Percentiles rank a stretch among this genome's conserved stretches.
Conservation (phyloP, 768 basidiomycete species). For the Phanerochaete sordida region DNA sequence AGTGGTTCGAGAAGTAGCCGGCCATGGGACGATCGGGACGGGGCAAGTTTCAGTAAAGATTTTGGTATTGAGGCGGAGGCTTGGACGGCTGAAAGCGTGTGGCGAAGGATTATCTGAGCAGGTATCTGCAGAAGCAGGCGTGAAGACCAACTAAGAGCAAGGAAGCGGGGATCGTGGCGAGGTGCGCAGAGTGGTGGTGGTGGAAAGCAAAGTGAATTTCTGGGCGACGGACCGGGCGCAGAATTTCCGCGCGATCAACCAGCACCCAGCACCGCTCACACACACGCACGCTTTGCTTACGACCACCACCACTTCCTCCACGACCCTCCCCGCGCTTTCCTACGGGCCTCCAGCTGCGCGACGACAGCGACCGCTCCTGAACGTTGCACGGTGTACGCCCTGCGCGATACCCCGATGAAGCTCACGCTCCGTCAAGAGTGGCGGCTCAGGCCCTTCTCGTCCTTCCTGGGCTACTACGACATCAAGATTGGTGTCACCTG, state of each 20-base stretch:
- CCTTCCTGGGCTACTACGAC: constrained; percentile 85
- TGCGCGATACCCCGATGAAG: constrained; percentile 47
- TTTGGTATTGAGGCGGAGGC: neutral
- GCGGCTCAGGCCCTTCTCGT: constrained; percentile 76
- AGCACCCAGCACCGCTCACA: neutral
- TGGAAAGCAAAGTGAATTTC: neutral
- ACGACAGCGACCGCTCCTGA: neutral
- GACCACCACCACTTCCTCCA: constrained; percentile 3
- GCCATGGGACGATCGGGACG: constrained; percentile 18
- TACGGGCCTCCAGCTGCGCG: neutral
- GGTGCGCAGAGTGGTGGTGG: neutral
- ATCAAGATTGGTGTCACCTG: constrained; percentile 92
- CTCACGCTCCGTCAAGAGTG: constrained; percentile 81
- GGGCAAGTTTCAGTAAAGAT: constrained; percentile 1
- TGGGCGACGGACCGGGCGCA: neutral
- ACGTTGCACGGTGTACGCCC: constrained; percentile 12
- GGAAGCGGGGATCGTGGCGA: neutral
- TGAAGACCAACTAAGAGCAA: neutral
- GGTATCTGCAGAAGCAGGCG: neutral
- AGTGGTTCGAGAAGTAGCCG: constrained; percentile 83
- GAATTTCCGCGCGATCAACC: neutral
- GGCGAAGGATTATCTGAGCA: neutral
- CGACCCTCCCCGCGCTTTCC: neutral
- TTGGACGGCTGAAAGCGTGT: neutral
- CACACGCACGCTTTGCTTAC: neutral